phyloP scores from a whole-genome alignment of 2,329 filamentous ascomycete species.

The Talaromyces sp. region DNA sequence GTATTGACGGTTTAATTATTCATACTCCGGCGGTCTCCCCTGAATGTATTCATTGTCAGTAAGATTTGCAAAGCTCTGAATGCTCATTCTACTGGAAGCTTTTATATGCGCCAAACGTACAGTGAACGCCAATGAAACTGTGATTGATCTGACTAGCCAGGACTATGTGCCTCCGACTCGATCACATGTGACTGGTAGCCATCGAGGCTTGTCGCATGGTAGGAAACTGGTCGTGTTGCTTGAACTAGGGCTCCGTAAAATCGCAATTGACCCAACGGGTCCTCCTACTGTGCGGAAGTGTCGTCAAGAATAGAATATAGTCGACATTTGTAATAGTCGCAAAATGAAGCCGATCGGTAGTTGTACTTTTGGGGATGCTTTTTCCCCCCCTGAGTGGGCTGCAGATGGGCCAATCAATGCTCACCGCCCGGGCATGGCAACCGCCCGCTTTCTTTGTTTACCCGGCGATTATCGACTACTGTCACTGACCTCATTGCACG shows the following conservation, averaged over 20 bases:
- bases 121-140: neutral
- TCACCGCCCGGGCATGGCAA: slow-evolving; percentile 4
- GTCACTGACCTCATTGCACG: neutral
- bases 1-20: neutral
- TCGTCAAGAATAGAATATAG: too few species aligned
- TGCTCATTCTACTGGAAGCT: too few species aligned
- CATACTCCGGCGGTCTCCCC: neutral
- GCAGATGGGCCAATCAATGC: slow-evolving; percentile 2
- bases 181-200: slow-evolving; percentile 13
- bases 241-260: neutral
- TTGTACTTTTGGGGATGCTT: neutral
- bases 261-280: neutral
- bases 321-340: neutral
- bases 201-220: neutral
- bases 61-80: neutral
- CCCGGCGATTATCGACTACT: neutral
- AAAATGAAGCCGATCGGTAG: neutral
- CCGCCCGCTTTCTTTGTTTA: slow-evolving; percentile 13
- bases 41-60: slow-evolving; percentile 3
- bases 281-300: neutral
- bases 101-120: neutral
- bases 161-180: neutral
- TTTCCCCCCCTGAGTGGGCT: neutral
- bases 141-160: neutral
- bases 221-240: neutral